Base-by-base conservation (phyloP, 768 basidiomycete genomes). In the Goffeauzyma gilvescens region DNA sequence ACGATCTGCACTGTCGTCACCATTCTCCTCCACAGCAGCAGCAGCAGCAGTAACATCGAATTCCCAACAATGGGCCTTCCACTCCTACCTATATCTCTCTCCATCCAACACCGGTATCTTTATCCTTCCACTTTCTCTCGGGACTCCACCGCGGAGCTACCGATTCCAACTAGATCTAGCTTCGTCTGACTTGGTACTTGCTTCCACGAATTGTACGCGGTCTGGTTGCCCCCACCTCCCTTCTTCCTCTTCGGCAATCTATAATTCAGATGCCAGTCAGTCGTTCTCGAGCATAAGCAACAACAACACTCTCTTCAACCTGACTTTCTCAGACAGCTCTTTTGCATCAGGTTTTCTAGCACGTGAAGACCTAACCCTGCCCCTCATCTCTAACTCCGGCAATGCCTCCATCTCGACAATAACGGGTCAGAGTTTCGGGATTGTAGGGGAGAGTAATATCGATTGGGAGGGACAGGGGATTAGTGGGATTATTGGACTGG, bases 81-180 rank as follows among this genome's bases (percentile, higher is more conserved):
- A n/a, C n/a, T n/a, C n/a, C n/a, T n/a, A n/a, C n/a, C n/a, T n/a
- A n/a, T n/a, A n/a, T n/a, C n/a, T n/a, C n/a, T n/a, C n/a, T n/a
- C n/a, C n/a, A n/a, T n/a, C n/a, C n/a, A n/a, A 36, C 34, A 20
- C n/a, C 32, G 57, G 54, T 22, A 57, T 54, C 24, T 57, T 52
- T 41, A 49, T 54, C 33, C 34, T 57, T 25, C 51, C 50, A 4
- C 35, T 59, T 4, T 32, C 44, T 9, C 44, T 59, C 20, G 58
- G 58, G 2, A 42, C 44, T 24, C 55, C 55, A 5, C 50, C 55
- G 3, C 44, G 27, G 8, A 41, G 40, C 5, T 59, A 55, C 40
- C 55, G 55, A n/a, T 38, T 59, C 5, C 58, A 59, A 37, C 49
- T 59, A 24, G 58, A 59, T 26, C 25, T 52, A 3, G 58, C 50